A percentile compares a stretch with the other conserved stretches of the same genome.
Evolutionary conservation across 192 early-diverging fungal genomes (phyloP).

Genomic region (Spizellomyces sp.): DNA sequence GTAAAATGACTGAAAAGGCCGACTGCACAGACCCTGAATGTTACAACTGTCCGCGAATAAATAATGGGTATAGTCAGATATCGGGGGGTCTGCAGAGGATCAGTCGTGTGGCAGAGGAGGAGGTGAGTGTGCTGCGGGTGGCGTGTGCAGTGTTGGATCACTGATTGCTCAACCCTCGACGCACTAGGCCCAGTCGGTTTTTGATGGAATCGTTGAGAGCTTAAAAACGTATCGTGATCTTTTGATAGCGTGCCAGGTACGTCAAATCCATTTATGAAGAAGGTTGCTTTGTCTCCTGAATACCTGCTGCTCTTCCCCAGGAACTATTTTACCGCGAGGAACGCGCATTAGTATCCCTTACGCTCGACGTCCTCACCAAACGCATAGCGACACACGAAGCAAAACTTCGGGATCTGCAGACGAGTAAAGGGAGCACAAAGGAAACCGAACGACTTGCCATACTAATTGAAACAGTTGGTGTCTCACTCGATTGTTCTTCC

Average conservation of each 20-base stretch:
- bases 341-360: conserved; percentile 42
- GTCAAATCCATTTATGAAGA: not conserved
- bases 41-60: conserved; percentile 54
- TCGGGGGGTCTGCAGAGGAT: conserved; percentile 49
- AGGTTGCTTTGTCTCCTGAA: conserved; percentile 51
- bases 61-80: conserved; percentile 52
- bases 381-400: conserved; percentile 53
- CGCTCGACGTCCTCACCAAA: conserved; percentile 54
- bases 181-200: conserved; percentile 32
- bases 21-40: conserved; percentile 63
- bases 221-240: conserved; percentile 69
- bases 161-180: too few species aligned
- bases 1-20: conserved; percentile 56
- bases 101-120: conserved; percentile 46
- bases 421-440: conserved; percentile 17
- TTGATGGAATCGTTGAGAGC: conserved; percentile 59
- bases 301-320: not conserved
- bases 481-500: too few species aligned
- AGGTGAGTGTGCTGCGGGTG: not conserved
- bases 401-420: conserved; percentile 15
- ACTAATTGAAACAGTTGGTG: conserved; percentile 38
- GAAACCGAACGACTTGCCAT: conserved; percentile 41
- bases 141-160: too few species aligned
- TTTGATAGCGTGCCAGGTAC: conserved; percentile 56
- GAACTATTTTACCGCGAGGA: conserved; percentile 48